Percentiles rank a stretch among this genome's conserved stretches.
Conservation (phyloP, 768 basidiomycete genomes). For the Kondoa subrosea region DNA sequence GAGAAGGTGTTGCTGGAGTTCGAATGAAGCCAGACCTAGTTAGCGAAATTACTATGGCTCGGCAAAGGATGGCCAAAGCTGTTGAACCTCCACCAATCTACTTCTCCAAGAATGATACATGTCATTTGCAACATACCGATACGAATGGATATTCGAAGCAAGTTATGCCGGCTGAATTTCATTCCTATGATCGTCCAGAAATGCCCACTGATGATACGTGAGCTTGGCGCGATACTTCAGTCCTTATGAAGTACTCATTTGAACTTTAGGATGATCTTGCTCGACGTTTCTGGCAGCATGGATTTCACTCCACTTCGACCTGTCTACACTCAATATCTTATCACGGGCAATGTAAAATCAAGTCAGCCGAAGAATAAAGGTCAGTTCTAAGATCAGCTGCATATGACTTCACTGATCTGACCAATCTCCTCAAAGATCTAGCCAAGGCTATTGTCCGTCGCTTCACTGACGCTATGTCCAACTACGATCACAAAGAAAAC, state of each 20-base stretch:
- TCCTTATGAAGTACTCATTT: background rate
- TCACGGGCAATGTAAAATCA: constrained; percentile 15
- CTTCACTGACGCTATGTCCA: constrained; percentile 21
- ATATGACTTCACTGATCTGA: background rate
- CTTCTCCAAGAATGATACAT: constrained; percentile 15
- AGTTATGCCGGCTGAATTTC: constrained; percentile 20
- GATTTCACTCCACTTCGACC: constrained; percentile 18
- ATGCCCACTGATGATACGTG: constrained; percentile 18
- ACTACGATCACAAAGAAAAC: constrained; percentile 15
- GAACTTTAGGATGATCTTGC: constrained; percentile 17
- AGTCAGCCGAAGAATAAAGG: constrained; percentile 24
- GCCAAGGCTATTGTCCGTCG: constrained; percentile 21
- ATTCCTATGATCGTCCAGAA: constrained; percentile 12
- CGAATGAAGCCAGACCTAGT: constrained; percentile 20
- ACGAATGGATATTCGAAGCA: constrained; percentile 23
- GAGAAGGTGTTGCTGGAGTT: constrained; percentile 10
- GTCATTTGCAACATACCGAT: constrained; percentile 20
- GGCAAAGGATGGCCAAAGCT: constrained; percentile 18
- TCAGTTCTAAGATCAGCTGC: background rate
- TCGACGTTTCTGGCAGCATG: constrained; percentile 23
- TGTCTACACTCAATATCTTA: constrained; percentile 17
- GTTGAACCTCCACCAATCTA: constrained; percentile 21
- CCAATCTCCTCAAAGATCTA: constrained; percentile 11
- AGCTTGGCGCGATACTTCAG: background rate
- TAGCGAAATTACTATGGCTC: constrained; percentile 18